A percentile compares a stretch with the other conserved stretches of the same genome.
Evolutionary conservation across 1,139 yeast species (phyloP).

Genomic region (Zygosaccharomyces sapae): DNA sequence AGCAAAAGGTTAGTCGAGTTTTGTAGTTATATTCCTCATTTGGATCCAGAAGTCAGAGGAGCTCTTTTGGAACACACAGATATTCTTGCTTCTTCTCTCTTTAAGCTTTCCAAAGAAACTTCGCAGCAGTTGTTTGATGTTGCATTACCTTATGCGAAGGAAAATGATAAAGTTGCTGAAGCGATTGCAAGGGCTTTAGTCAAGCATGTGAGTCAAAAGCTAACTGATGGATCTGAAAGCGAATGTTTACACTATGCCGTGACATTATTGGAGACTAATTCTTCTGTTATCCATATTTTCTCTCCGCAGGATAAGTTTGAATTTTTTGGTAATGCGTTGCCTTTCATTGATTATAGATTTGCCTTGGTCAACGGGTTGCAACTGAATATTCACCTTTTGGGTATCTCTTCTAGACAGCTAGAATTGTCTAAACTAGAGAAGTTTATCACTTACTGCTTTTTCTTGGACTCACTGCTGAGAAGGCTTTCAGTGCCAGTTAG

Average conservation of each 20-base stretch:
- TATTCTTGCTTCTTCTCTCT: constrained; percentile 24
- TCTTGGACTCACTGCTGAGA: constrained; percentile 25
- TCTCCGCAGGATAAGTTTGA: constrained; percentile 17
- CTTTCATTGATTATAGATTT: constrained; percentile 36
- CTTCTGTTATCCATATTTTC: constrained; percentile 10
- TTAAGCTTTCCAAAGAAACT: constrained; percentile 15
- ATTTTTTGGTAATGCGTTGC: constrained; percentile 23
- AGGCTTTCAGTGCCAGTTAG: constrained; percentile 20
- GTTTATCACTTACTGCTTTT: constrained; percentile 27
- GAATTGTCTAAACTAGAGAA: constrained; percentile 16
- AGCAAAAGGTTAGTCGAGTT: constrained; percentile 26
- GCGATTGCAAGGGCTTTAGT: constrained; percentile 22
- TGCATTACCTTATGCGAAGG: constrained; percentile 17
- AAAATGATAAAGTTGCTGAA: constrained; percentile 18
- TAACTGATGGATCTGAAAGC: constrained; percentile 3
- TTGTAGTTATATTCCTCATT: constrained; percentile 26
- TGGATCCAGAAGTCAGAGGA: constrained; percentile 28
- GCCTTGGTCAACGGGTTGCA: constrained; percentile 48
- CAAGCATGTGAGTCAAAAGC: constrained; percentile 11
- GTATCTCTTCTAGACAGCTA: constrained; percentile 6
- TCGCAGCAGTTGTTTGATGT: constrained; percentile 16
- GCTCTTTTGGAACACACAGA: constrained; percentile 25
- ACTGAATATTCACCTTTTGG: constrained; percentile 40
- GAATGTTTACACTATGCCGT: constrained; percentile 18
- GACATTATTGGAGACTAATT: constrained; percentile 11